Conservation (phyloP, 768 basidiomycete genomes). For the Boletus bicolor region DNA sequence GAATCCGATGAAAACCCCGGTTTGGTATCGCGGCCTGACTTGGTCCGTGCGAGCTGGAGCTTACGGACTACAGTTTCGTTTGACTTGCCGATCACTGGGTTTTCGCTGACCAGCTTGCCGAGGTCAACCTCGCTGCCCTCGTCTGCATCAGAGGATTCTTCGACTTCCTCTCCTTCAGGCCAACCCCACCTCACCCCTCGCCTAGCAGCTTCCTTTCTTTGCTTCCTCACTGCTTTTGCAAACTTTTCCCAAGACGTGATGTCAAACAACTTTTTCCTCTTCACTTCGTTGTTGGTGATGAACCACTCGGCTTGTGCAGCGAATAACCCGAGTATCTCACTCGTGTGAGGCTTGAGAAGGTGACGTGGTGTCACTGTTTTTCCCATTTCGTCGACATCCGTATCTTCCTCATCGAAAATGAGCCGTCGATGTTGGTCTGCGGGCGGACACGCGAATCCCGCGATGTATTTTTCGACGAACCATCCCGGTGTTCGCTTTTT, state of each 20-base stretch:
- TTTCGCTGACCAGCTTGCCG: conserved; percentile 14
- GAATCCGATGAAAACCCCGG: conserved; percentile 16
- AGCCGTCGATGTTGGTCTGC: conserved; percentile 33
- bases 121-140: neutral
- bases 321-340: conserved; percentile 50
- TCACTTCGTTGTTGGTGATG: conserved; percentile 42
- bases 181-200: conserved; percentile 23
- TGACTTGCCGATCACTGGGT: conserved; percentile 31
- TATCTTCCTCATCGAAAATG: conserved; percentile 34
- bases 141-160: conserved; percentile 9
- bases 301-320: conserved; percentile 61
- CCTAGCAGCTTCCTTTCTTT: conserved; percentile 32
- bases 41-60: conserved; percentile 16
- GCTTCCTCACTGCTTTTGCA: conserved; percentile 31
- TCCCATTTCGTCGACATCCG: conserved; percentile 31
- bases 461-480: conserved; percentile 44
- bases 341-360: conserved; percentile 45
- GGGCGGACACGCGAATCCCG: conserved; percentile 22
- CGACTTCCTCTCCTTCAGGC: conserved; percentile 14
- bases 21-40: neutral
- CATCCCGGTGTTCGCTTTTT: conserved; percentile 46
- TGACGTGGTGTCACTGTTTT: conserved; percentile 35
- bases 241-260: conserved; percentile 48
- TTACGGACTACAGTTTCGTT: conserved; percentile 16
- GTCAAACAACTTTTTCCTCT: conserved; percentile 36